These are phyloP conservation scores for Gnetum montanum DNA, from an alignment of 75 land plant genomes.

Conservation along the genomic window DNA sequence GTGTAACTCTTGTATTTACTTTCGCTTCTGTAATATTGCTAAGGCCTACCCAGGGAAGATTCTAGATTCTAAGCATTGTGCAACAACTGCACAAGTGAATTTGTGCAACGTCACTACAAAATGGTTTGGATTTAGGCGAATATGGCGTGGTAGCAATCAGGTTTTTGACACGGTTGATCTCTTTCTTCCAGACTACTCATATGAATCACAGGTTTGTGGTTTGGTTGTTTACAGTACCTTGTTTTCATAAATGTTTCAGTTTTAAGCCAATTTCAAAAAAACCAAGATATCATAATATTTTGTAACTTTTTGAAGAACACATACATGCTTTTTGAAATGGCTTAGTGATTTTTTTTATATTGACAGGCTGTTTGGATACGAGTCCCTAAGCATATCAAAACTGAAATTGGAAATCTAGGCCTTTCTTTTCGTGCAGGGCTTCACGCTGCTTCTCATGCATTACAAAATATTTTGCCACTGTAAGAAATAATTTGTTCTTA, in stretches of 20 bases:
- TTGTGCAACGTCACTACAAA: constrained; percentile 77
- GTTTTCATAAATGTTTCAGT: background rate
- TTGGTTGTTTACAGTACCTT: too few species aligned
- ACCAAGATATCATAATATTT: too few species aligned
- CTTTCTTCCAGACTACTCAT: constrained; percentile 74
- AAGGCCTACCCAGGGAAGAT: constrained; percentile 73
- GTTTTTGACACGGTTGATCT: constrained; percentile 91
- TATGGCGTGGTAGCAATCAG: constrained; percentile 55
- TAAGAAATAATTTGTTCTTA: constrained; percentile 22
- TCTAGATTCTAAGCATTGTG: constrained; percentile 11
- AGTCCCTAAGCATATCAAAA: constrained; percentile 57
- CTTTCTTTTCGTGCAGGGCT: constrained; percentile 70
- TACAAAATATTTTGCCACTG: constrained; percentile 86
- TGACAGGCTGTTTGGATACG: constrained; percentile 92
- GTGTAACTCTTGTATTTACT: too few species aligned
- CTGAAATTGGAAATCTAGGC: constrained; percentile 28
- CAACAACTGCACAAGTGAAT: constrained; percentile 68
- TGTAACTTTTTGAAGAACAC: too few species aligned
- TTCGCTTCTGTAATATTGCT: too few species aligned
- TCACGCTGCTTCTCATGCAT: constrained; percentile 94
- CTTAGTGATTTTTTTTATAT: background rate
- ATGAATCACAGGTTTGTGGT: constrained; percentile 83
- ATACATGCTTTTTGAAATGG: too few species aligned
- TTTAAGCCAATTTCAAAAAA: background rate
- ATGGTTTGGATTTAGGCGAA: constrained; percentile 87